Conservation (phyloP, 2,329 filamentous ascomycete species). For the Ustilaginoidea virens region DNA sequence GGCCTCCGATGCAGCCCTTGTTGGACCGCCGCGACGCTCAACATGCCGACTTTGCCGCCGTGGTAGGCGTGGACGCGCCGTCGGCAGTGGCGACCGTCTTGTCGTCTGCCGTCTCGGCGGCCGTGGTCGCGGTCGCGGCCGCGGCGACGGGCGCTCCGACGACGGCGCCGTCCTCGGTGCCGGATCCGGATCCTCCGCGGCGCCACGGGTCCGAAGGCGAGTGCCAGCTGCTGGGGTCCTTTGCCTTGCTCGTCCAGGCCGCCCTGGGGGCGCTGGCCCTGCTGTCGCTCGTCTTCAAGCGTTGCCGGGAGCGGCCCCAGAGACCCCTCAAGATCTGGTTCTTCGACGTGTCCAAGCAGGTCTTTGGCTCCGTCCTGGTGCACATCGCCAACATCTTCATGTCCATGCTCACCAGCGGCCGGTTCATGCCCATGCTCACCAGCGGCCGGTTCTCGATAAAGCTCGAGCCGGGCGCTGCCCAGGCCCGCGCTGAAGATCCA, state of each 20-base stretch:
- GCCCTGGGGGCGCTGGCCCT: conserved; percentile 73
- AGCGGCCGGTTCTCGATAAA: conserved; percentile 66
- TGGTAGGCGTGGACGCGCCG: conserved; percentile 8
- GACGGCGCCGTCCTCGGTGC: conserved; percentile 11
- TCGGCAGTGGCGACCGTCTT: conserved; percentile 6
- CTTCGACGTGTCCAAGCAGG: conserved; percentile 95
- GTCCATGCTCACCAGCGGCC: conserved; percentile 85
- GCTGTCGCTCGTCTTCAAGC: conserved; percentile 79
- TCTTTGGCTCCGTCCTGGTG: conserved; percentile 81
- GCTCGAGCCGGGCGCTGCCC: conserved; percentile 29
- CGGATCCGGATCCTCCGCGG: conserved; percentile 10
- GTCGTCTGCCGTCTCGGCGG: conserved; percentile 5
- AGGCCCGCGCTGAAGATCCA: conserved; percentile 30
- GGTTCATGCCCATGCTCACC: conserved; percentile 55
- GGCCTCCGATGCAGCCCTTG: conserved; percentile 3
- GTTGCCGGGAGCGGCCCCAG: conserved; percentile 83
- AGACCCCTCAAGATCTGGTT: conserved; percentile 92
- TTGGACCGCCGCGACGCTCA: conserved; percentile 2
- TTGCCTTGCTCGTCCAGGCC: conserved; percentile 79
- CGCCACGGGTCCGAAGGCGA: conserved; percentile 47
- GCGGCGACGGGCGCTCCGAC: conserved; percentile 14
- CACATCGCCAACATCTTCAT: conserved; percentile 91
- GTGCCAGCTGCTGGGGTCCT: conserved; percentile 77
- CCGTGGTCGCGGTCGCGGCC: conserved; percentile 11
- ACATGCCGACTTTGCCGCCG: neutral